Evolutionary conservation across 306 rosid genomes (phyloP), one percentile per base, ranked within the genome.

Genomic region (Cucurbita ficifolia): DNA sequence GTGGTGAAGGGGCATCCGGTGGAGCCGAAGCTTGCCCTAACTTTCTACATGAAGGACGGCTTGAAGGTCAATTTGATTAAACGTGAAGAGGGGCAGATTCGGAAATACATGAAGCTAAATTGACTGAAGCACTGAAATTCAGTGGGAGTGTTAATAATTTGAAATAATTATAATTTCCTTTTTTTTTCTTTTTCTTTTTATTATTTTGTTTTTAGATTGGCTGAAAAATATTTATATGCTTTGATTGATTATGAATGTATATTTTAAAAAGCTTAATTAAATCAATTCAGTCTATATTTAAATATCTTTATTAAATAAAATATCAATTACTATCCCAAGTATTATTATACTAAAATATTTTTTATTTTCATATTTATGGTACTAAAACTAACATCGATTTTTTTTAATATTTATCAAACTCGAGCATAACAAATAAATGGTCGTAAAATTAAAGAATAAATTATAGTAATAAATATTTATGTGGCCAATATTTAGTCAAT

Each of bases 11-110:
- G 83, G 9, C 86, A 89, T 73, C 89, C 85, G 21, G 94, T 94
- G 39, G 73, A 56, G 76, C 98, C 96, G 10, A 94, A 89, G 81
- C 87, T 94, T 40, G 96, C 97, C 4, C 82, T 94, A 43, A 94
- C 98, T 1, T 76, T 94, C 85, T 94, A 87, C 87, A 85, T 90
- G 87, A 94, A 86, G 83, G 87, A 89, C 72, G 98, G 98, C 1
- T 19, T 94, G 75, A 85, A 79, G 76, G 95, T 87, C 55, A 77
- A 74, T 21, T 81, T 90, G 33, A 33, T 56, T 0, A 75, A 29
- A 75, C 84, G 98, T 38, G 80, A 80, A 6, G 77, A 21, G 33
- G 17, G 72, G 3, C 79, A 86, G 64, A 77, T 81, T 73, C 80
- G 79, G 35, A 83, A 74, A 8, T 73, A 75, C 80, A 68, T 80